Evolutionary conservation across 2,329 filamentous ascomycete species (phyloP).

Genomic region (Paracoccidioides lutzii): DNA sequence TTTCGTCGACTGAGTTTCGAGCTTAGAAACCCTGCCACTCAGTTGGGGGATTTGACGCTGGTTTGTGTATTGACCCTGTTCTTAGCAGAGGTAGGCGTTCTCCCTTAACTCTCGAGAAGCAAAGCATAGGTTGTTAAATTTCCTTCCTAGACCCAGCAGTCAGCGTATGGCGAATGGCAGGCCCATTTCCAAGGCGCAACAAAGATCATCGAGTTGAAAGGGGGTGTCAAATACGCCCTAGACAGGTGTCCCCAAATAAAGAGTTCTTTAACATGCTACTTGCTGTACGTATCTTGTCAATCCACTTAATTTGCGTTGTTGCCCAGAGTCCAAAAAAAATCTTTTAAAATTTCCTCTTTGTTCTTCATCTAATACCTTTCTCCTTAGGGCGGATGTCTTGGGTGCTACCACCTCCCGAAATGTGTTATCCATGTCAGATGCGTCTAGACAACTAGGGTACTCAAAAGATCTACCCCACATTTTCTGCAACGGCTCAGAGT

Average conservation of each 20-base stretch:
- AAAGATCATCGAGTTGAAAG: constrained; percentile 13
- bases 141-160: constrained; percentile 8
- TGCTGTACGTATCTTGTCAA: constrained; percentile 7
- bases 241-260: constrained; percentile 3
- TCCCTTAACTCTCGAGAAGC: not conserved
- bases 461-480: constrained; percentile 5
- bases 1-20: constrained; percentile 4
- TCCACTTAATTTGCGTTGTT: not conserved
- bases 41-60: constrained; percentile 8
- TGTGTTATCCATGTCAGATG: constrained; percentile 4
- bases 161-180: constrained; percentile 9
- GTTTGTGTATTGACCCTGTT: constrained; percentile 9
- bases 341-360: not conserved
- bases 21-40: constrained; percentile 6
- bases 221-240: constrained; percentile 9
- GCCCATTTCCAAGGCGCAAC: constrained; percentile 14
- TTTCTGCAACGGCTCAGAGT: constrained; percentile 9
- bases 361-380: not conserved
- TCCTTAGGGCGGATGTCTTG: constrained; percentile 9
- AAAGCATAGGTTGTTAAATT: not conserved
- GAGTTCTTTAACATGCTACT: constrained; percentile 8
- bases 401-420: constrained; percentile 6
- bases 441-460: constrained; percentile 8
- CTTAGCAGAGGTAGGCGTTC: constrained; percentile 8
- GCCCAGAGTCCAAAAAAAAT: not conserved